Evolutionary conservation across 441 rosid species (phyloP), one percentile per base, ranked within the genome.

Genomic region (Pelargonium citronellum): DNA sequence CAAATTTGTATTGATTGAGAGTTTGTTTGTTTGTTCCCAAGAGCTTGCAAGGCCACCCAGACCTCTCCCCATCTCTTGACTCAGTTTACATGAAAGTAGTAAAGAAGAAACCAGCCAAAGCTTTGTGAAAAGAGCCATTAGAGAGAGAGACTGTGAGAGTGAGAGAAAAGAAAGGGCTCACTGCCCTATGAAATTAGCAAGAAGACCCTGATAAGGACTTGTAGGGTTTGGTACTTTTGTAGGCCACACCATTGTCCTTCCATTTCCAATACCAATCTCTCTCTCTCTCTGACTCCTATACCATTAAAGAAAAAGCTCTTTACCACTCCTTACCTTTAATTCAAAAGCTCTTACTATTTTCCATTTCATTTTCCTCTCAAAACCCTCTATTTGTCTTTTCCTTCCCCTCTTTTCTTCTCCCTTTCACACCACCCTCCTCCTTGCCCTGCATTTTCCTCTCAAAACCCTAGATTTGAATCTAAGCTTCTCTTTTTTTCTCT

Each of bases 401-500:
- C 39, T 34, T 34, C 39, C 39, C 39, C 39, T 34, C 39, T 34
- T 70, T 66, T 77, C 68, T 67, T 66, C 76, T 55, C 69, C 63
- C 77, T 7, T 39, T 24, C 69, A 67, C 70, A 63, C 15, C 68
- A 67, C 73, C 74, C 69, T 74, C 58, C 81, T 75, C 71, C 63
- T 78, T 15, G 62, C 27, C 20, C 75, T 81, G 82, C 85, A 77
- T 77, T 80, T 79, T 70, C 57, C 82, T 72, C 78, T 75, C 85
- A 79, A 77, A 85, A 76, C 86, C 90, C 90, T 85, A 81, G 90
- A 85, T 57, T 84, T 68, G 71, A 79, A 81, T 87, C 89, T 86
- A 82, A 83, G 85, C n/a, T n/a, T 81, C 79, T 79, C 77, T 16
- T 13, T 15, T 55, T 53, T 13, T 15, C 30, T 34, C 64, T 24